Conservation (phyloP, 2,329 filamentous ascomycete species). For the Fonsecaea erecta region DNA sequence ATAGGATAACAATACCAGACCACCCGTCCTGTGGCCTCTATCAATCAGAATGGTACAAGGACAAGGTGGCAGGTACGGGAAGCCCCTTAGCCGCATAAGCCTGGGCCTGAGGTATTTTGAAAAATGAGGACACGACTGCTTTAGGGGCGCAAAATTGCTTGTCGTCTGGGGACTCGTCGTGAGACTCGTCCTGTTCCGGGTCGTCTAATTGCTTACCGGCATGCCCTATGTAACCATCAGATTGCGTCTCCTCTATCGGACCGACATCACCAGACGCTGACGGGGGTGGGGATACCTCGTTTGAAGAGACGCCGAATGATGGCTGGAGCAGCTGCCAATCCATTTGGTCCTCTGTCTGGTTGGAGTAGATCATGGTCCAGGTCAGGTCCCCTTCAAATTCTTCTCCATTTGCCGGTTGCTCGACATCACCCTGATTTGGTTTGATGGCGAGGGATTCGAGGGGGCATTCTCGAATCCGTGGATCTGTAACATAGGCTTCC, state of each 20-base stretch:
- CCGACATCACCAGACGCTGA: slow-evolving; percentile 8
- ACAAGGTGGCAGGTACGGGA: background rate
- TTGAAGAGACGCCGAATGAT: slow-evolving; percentile 27
- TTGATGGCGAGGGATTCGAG: slow-evolving; percentile 34
- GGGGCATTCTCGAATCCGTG: slow-evolving; percentile 25
- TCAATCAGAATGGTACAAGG: background rate
- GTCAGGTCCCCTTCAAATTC: slow-evolving; percentile 34
- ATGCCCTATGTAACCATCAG: slow-evolving; percentile 3
- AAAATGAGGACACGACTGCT: background rate
- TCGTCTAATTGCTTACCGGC: background rate
- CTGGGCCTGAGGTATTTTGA: background rate
- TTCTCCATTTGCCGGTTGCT: slow-evolving; percentile 25
- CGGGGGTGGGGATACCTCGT: slow-evolving; percentile 9
- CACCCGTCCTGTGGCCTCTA: background rate
- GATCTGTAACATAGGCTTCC: slow-evolving; percentile 31
- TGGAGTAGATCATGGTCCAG: slow-evolving; percentile 34
- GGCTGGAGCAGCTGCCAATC: slow-evolving; percentile 28
- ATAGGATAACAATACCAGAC: background rate
- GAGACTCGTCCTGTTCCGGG: background rate
- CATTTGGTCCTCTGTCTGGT: slow-evolving; percentile 13
- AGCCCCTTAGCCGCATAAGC: background rate
- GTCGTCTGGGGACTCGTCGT: background rate
- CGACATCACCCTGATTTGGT: slow-evolving; percentile 32
- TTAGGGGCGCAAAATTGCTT: background rate
- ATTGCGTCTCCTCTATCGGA: background rate